Conservation (phyloP, 2,329 filamentous ascomycete genomes). For the Coniochaeta sp. region DNA sequence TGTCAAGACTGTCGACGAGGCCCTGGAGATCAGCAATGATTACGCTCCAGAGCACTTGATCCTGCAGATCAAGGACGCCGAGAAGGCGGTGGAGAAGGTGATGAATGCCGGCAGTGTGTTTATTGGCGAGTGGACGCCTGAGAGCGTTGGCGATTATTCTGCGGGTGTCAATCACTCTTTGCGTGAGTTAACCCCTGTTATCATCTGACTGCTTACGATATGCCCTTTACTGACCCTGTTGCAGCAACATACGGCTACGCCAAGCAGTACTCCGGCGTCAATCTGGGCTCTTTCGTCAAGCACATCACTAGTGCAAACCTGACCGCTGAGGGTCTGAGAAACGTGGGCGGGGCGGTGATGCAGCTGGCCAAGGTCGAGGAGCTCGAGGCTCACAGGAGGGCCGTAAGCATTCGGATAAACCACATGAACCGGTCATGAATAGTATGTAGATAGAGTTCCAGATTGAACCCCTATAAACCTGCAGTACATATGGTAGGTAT, state of each 20-base stretch:
- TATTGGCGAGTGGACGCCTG: conserved; percentile 91
- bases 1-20: conserved; percentile 63
- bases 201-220: neutral
- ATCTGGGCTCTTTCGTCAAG: conserved; percentile 92
- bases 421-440: conserved; percentile 27
- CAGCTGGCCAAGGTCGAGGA: conserved; percentile 90
- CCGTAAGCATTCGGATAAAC: conserved; percentile 75
- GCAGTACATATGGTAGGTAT: neutral
- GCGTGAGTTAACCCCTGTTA: conserved; percentile 57
- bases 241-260: conserved; percentile 94
- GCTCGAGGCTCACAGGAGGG: conserved; percentile 84
- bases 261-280: conserved; percentile 97
- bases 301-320: conserved; percentile 95
- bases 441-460: neutral
- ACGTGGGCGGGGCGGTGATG: conserved; percentile 88
- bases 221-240: conserved; percentile 8
- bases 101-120: conserved; percentile 96
- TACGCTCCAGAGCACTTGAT: conserved; percentile 98
- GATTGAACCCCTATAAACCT: neutral
- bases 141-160: conserved; percentile 96
- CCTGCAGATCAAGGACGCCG: conserved; percentile 74
- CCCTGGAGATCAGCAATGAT: conserved; percentile 77
- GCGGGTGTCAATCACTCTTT: conserved; percentile 96
- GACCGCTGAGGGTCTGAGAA: conserved; percentile 74
- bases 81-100: conserved; percentile 67